A percentile compares a stretch with the other conserved stretches of the same genome.
phyloP scores from a whole-genome alignment of 441 rosid species.

The Populus hybrid region DNA sequence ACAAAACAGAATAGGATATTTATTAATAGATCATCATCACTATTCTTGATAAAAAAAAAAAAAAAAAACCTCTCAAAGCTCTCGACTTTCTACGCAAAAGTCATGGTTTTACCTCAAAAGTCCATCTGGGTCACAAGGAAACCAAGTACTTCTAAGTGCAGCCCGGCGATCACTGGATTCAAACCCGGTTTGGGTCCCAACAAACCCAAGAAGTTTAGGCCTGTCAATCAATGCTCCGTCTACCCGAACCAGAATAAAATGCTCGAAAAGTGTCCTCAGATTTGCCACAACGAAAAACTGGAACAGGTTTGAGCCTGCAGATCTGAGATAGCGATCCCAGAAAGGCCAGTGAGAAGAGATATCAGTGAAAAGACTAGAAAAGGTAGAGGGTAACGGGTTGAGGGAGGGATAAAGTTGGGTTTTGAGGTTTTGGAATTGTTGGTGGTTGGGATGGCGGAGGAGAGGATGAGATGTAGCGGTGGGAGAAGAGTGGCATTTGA shows the following conservation, averaged over 20 bases:
- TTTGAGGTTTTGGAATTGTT: constrained; percentile 45
- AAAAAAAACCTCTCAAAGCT: no score
- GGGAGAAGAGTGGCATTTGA: constrained; percentile 45
- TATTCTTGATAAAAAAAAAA: no score
- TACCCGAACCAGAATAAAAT: constrained; percentile 17
- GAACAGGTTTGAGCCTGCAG: constrained; percentile 25
- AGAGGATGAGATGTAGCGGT: constrained; percentile 36
- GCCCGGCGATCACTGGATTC: constrained; percentile 46
- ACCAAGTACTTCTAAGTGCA: constrained; percentile 54
- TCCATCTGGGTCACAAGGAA: constrained; percentile 54
- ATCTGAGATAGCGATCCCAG: constrained; percentile 46
- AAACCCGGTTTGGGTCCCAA: constrained; percentile 67
- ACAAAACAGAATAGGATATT: no score
- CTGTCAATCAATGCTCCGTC: constrained; percentile 31
- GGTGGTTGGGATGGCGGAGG: constrained; percentile 15
- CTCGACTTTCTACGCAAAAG: no score
- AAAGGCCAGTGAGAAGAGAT: constrained; percentile 46
- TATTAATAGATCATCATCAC: no score
- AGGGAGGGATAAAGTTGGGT: constrained; percentile 18
- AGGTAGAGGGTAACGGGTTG: constrained; percentile 28
- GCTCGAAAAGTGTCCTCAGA: constrained; percentile 46
- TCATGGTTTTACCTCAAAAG: constrained; percentile 38
- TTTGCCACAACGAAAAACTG: constrained; percentile 52
- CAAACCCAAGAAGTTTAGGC: constrained; percentile 58
- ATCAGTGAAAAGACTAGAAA: constrained; percentile 44